Evolutionary conservation across 495 filamentous ascomycete species (phyloP).

Genomic region (Penicillium nucicola): DNA sequence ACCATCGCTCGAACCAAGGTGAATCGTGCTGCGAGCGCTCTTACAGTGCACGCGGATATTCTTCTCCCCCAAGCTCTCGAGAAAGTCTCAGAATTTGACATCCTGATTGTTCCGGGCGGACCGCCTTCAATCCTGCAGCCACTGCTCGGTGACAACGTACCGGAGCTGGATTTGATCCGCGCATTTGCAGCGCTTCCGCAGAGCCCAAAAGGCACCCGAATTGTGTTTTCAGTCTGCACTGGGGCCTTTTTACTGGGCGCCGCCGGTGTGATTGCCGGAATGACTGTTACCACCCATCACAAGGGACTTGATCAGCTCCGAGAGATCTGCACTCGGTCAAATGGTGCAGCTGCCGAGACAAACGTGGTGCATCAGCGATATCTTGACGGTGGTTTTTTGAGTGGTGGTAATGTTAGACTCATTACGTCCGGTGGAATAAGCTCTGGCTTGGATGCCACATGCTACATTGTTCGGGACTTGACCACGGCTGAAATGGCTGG

Average conservation of each 20-base stretch:
- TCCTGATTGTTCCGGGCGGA: slow-evolving; percentile 63
- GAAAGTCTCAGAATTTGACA: slow-evolving; percentile 64
- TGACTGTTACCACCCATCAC: slow-evolving; percentile 71
- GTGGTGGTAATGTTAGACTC: slow-evolving; percentile 66
- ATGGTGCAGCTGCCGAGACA: slow-evolving; percentile 49
- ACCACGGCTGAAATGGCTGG: slow-evolving; percentile 64
- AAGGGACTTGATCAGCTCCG: slow-evolving; percentile 66
- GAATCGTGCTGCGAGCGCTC: slow-evolving; percentile 15
- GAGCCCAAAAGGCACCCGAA: slow-evolving; percentile 31
- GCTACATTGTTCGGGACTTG: slow-evolving; percentile 75
- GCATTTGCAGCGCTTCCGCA: slow-evolving; percentile 24
- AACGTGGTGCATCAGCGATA: slow-evolving; percentile 77
- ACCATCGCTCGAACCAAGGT: slow-evolving; percentile 37
- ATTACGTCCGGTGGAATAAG: slow-evolving; percentile 75
- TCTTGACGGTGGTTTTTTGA: slow-evolving; percentile 62
- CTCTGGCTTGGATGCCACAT: slow-evolving; percentile 71
- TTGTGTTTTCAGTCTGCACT: slow-evolving; percentile 72
- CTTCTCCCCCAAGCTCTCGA: slow-evolving; percentile 58
- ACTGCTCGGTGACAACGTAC: slow-evolving; percentile 16
- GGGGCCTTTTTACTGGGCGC: slow-evolving; percentile 70
- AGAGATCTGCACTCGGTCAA: slow-evolving; percentile 50
- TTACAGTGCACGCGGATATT: slow-evolving; percentile 25
- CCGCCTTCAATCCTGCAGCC: slow-evolving; percentile 18
- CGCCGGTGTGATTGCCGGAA: slow-evolving; percentile 65
- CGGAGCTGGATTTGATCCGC: slow-evolving; percentile 27